Evolutionary conservation across 2,329 filamentous ascomycete species (phyloP).

Genomic region (Dothidotthia symphoricarpi): DNA sequence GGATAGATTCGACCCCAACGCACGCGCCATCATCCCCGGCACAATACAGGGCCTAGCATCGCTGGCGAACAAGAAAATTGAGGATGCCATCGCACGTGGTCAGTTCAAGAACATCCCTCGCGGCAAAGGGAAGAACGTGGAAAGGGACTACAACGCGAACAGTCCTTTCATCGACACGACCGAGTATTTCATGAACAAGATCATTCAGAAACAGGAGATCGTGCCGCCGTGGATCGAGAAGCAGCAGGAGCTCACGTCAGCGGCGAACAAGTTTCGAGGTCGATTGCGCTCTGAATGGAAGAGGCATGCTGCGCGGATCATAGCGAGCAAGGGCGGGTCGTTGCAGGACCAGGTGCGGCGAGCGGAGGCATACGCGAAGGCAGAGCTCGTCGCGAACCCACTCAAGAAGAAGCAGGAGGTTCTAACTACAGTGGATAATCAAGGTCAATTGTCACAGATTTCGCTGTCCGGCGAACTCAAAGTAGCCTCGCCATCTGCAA

Average conservation of each 20-base stretch:
- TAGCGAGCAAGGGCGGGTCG: constrained; percentile 73
- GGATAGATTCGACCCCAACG: constrained; percentile 74
- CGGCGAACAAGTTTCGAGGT: constrained; percentile 67
- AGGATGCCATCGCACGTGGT: constrained; percentile 87
- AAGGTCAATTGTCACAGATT: constrained; percentile 51
- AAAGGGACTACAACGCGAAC: constrained; percentile 76
- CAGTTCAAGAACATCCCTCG: constrained; percentile 77
- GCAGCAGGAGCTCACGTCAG: constrained; percentile 80
- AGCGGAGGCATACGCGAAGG: constrained; percentile 71
- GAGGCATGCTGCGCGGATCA: constrained; percentile 74
- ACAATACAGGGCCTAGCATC: constrained; percentile 75
- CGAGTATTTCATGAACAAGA: constrained; percentile 97
- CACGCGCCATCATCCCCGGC: constrained; percentile 71
- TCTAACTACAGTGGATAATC: constrained; percentile 44
- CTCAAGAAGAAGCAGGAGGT: constrained; percentile 45
- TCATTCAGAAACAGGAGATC: constrained; percentile 93
- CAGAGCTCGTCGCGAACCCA: constrained; percentile 68
- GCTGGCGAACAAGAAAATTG: constrained; percentile 87
- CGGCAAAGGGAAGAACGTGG: constrained; percentile 71
- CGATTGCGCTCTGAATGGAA: constrained; percentile 81
- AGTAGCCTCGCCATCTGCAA: constrained; percentile 14
- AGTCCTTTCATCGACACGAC: constrained; percentile 94
- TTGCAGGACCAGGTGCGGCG: constrained; percentile 69
- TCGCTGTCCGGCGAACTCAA: constrained; percentile 48
- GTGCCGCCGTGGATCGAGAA: constrained; percentile 99